Evolutionary conservation across 192 early-diverging fungal species (phyloP).

Genomic region (Pilobolus umbonatus): DNA sequence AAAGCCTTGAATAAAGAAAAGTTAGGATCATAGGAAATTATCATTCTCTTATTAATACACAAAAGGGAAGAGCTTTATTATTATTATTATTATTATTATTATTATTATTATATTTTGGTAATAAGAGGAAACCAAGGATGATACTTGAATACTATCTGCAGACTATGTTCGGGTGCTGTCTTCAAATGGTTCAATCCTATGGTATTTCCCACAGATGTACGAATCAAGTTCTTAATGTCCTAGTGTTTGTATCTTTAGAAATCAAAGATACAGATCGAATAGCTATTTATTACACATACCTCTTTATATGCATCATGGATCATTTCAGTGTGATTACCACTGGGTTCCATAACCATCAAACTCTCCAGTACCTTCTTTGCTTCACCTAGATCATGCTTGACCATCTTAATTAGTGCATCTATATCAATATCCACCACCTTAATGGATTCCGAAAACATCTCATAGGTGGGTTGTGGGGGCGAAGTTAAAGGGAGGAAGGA

Average conservation of each 20-base stretch:
- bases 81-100: background rate
- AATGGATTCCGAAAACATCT: background rate
- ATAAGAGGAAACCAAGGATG: conserved; percentile 26
- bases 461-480: conserved; percentile 4
- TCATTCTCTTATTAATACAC: background rate
- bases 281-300: conserved; percentile 9
- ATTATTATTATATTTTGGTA: conserved; percentile 7
- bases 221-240: conserved; percentile 24
- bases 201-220: conserved; percentile 27
- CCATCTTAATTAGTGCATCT: conserved; percentile 3
- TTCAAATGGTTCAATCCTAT: conserved; percentile 7
- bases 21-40: conserved; percentile 3
- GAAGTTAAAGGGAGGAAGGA: conserved; percentile 33
- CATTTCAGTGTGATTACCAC: conserved; percentile 23
- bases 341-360: background rate
- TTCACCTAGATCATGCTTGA: conserved; percentile 1
- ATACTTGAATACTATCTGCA: conserved; percentile 26
- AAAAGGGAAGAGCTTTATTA: background rate
- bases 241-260: background rate
- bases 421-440: conserved; percentile 3
- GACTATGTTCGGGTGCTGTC: background rate
- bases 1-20: background rate
- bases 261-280: background rate
- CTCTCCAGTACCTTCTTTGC: conserved; percentile 18
- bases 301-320: conserved; percentile 16